Base-by-base conservation (phyloP, 441 rosid genomes). In the Adansonia rubrostipa region DNA sequence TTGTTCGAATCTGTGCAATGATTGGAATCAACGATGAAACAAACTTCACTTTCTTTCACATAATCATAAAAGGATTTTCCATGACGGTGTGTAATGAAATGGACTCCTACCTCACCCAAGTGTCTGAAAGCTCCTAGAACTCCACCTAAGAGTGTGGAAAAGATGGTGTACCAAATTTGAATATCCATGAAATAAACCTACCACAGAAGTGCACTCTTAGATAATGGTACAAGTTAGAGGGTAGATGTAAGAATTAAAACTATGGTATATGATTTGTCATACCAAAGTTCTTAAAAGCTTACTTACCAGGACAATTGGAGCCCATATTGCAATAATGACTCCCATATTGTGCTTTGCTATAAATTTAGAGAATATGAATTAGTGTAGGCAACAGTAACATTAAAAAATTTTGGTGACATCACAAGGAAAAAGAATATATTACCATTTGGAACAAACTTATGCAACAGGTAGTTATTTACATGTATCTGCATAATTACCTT, bases 101-200 rank as follows among this genome's bases (percentile, higher is more conserved):
- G n/a, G 76, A 62, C 72, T 86, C 85, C 79, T 80, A 94, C 99
- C 97, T 96, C 93, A 61, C 99, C 99, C 89, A 94, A 86, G 88
- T 96, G 99, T 80, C 98, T 91, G 85, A 96, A 89, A 77, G 98
- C 97, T 85, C 99, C 99, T 83, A 84, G 86, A 81, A 88, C 92
- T 78, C 99, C 98, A 75, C 99, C 99, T 86, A 91, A 87, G 48
- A 96, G 88, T 69, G 98, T 94, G 64, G 92, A 93, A 82, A 88
- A 96, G 81, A 96, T 93, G 86, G 97, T 85, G 82, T 94, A 96
- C 99, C 99, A 96, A 84, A 96, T 91, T 89, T 96, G 99, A 19
- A 90, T 81, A 84, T 96, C 99, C 97, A 90, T 86, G 77, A 93
- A 92, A 81, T 96, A 96, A 80, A 96, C 98, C 98, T 96, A 81